Percentiles rank a stretch among this genome's conserved stretches.
Conservation (phyloP, 306 rosid genomes). For the Luffa aegyptiaca region DNA sequence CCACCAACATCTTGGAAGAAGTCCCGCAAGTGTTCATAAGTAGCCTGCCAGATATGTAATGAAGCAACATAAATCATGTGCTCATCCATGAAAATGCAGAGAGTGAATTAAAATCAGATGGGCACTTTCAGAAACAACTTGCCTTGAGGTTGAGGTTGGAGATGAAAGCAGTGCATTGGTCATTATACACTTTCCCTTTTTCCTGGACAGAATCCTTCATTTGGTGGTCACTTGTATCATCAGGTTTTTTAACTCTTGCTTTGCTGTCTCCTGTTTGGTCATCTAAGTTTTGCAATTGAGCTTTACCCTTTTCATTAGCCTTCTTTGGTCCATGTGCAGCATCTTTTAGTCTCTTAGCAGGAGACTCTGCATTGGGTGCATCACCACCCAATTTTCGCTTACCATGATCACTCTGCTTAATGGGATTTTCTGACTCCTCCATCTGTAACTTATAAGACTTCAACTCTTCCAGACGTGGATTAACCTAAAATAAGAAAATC, state of each 20-base stretch:
- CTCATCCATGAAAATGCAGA: neutral
- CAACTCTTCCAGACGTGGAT: constrained; percentile 70
- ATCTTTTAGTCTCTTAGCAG: constrained; percentile 56
- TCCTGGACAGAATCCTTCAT: constrained; percentile 26
- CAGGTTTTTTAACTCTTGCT: constrained; percentile 24
- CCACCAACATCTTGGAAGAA: constrained; percentile 85
- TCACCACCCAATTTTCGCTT: constrained; percentile 65
- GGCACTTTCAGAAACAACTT: constrained; percentile 5
- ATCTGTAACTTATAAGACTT: constrained; percentile 50
- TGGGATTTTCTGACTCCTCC: constrained; percentile 50
- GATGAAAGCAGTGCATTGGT: constrained; percentile 79
- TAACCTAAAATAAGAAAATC: constrained; percentile 32
- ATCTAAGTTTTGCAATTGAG: constrained; percentile 22
- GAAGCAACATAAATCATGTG: neutral
- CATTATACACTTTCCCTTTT: constrained; percentile 45
- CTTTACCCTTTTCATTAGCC: constrained; percentile 32
- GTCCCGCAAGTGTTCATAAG: constrained; percentile 46
- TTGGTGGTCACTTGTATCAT: constrained; percentile 28
- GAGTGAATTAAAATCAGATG: neutral
- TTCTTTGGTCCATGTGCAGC: constrained; percentile 32
- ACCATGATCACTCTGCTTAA: constrained; percentile 40
- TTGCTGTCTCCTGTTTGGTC: constrained; percentile 29
- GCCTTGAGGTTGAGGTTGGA: constrained; percentile 61
- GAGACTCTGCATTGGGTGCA: constrained; percentile 29
- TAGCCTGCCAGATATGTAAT: constrained; percentile 44